Conservation (phyloP, 2,329 filamentous ascomycete species). For the Blastomyces parvus region DNA sequence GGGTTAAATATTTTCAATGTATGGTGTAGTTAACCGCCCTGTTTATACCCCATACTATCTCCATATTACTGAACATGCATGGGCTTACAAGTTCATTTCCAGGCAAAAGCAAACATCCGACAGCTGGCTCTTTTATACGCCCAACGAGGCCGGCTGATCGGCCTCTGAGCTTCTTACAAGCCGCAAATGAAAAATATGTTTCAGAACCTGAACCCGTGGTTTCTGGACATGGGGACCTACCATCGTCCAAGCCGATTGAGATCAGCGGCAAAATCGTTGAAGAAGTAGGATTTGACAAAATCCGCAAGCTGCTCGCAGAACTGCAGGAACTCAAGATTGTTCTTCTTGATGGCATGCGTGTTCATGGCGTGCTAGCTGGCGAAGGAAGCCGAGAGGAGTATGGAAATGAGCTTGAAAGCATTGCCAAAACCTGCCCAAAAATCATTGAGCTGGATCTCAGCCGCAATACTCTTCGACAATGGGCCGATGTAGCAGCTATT, state of each 20-base stretch:
- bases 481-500: slow-evolving; percentile 59
- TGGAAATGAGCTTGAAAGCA: slow-evolving; percentile 35
- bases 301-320: slow-evolving; percentile 65
- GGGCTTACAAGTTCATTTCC: slow-evolving; percentile 22
- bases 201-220: slow-evolving; percentile 38
- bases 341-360: slow-evolving; percentile 66
- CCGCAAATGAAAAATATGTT: slow-evolving; percentile 75
- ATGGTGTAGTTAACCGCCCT: slow-evolving; percentile 18
- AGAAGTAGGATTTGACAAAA: slow-evolving; percentile 93
- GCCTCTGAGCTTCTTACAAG: slow-evolving; percentile 65
- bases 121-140: slow-evolving; percentile 77
- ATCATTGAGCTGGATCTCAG: slow-evolving; percentile 72
- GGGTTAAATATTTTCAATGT: slow-evolving; percentile 76
- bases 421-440: slow-evolving; percentile 48
- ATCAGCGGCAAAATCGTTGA: slow-evolving; percentile 76
- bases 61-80: background rate
- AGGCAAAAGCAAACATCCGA: slow-evolving; percentile 55
- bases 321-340: slow-evolving; percentile 70
- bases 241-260: slow-evolving; percentile 48
- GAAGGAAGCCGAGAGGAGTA: slow-evolving; percentile 16
- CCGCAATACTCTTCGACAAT: slow-evolving; percentile 64
- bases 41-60: background rate
- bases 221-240: background rate
- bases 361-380: slow-evolving; percentile 37
- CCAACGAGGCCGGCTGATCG: slow-evolving; percentile 61